Evolutionary conservation across 805 yeast species (phyloP), one percentile per base, ranked within the genome.

Genomic region (Cyberlindnera misumaiensis): DNA sequence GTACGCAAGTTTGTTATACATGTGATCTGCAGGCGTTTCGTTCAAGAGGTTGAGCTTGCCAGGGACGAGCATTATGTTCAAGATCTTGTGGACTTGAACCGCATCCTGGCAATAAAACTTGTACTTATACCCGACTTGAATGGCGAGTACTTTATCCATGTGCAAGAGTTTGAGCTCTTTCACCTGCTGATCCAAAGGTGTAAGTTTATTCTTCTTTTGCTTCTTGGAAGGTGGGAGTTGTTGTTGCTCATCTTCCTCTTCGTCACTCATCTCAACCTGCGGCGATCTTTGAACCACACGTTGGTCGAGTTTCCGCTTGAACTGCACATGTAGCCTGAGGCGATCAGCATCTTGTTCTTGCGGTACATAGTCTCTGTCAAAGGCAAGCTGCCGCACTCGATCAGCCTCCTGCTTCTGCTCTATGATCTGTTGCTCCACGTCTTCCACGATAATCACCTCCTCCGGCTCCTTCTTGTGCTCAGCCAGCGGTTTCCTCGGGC

Each of bases 111-210:
- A 96, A 56, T 76, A 86, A 44, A 89, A 80, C 52, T 84, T 85
- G 62, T 78, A 93, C 58, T 87, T 88, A 63, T 90, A 93, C 0
- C 98, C 98, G 3, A 85, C 94, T 56, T 93, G 93, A 18, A 90
- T 70, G 0, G 93, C 79, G 8, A 93, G 63, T 2, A 93, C 48
- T 37, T 84, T 84, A 47, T 86, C 95, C 36, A 53, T 53, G 53
- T 90, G 63, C 2, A 59, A 51, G 5, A 59, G 47, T 52, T 88
- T 88, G 36, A 93, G 62, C 3, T 77, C 80, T 22, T 78, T 63
- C 43, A 79, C 77, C 58, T 89, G 97, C 44, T 71, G 73, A 48
- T 88, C 97, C 28, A 89, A 59, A 0, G 97, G 96, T 0, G 95
- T 83, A 33, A 80, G 59, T 10, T 38, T 17, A 28, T 40, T 28